A percentile compares a stretch with the other conserved stretches of the same genome.
These are phyloP conservation scores for Ramaria sp. DNA, from an alignment of 768 basidiomycete species.

Conservation along the genomic window DNA sequence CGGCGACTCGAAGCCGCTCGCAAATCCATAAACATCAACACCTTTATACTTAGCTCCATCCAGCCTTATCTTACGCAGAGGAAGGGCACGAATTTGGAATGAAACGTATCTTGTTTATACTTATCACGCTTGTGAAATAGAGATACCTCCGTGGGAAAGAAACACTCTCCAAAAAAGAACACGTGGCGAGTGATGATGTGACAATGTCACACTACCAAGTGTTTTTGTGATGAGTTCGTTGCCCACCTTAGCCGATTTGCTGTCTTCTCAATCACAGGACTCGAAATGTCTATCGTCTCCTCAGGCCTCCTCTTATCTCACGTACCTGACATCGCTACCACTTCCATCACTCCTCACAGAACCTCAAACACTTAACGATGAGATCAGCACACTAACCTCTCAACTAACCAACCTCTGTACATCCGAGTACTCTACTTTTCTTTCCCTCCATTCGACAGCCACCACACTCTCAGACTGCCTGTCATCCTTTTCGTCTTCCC, in stretches of 20 bases:
- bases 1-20: too few species aligned
- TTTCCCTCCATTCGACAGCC: constrained; percentile 77
- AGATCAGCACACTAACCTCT: constrained; percentile 77
- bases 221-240: neutral
- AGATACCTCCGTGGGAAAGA: too few species aligned
- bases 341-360: constrained; percentile 62
- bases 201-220: too few species aligned
- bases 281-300: neutral
- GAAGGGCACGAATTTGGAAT: too few species aligned
- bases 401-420: constrained; percentile 86
- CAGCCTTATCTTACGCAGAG: too few species aligned
- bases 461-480: constrained; percentile 65
- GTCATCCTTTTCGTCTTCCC: constrained; percentile 61
- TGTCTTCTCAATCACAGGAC: constrained; percentile 1
- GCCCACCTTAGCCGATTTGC: neutral
- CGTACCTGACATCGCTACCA: constrained; percentile 51
- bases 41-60: too few species aligned
- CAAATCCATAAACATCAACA: too few species aligned
- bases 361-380: constrained; percentile 69
- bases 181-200: too few species aligned
- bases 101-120: too few species aligned
- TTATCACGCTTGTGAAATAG: too few species aligned
- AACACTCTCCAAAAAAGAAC: too few species aligned
- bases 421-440: constrained; percentile 84
- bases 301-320: constrained; percentile 38